Evolutionary conservation across 2,329 filamentous ascomycete species (phyloP).

Genomic region (Neonectria ditissima): DNA sequence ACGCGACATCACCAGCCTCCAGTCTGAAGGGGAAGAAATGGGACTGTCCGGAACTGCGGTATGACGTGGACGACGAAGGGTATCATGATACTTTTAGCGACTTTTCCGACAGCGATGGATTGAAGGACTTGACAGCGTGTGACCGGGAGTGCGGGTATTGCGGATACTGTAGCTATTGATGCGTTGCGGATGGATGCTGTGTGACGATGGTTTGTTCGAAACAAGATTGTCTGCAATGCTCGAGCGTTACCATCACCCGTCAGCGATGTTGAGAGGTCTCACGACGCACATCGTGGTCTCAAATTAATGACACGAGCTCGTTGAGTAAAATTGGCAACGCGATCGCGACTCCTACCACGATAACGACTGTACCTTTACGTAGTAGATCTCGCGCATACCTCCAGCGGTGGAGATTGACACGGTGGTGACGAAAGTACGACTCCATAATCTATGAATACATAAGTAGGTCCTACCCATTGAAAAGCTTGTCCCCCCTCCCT

Average conservation of each 20-base stretch:
- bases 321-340: background rate
- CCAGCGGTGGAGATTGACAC: background rate
- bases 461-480: background rate
- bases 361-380: background rate
- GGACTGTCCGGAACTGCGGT: background rate
- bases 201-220: background rate
- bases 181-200: background rate
- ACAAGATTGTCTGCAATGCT: background rate
- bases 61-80: background rate
- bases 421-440: background rate
- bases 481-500: conserved; percentile 8
- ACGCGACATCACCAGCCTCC: background rate
- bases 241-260: background rate
- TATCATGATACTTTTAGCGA: background rate
- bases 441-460: background rate
- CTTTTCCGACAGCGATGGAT: conserved; percentile 7
- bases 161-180: conserved; percentile 39
- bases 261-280: background rate
- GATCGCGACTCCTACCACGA: background rate
- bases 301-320: background rate
- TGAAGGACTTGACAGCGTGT: conserved; percentile 42
- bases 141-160: conserved; percentile 47
- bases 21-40: background rate
- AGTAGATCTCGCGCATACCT: background rate
- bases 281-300: background rate